Evolutionary conservation across 495 filamentous ascomycete genomes (phyloP).

Genomic region (Tuber umbilicatum): DNA sequence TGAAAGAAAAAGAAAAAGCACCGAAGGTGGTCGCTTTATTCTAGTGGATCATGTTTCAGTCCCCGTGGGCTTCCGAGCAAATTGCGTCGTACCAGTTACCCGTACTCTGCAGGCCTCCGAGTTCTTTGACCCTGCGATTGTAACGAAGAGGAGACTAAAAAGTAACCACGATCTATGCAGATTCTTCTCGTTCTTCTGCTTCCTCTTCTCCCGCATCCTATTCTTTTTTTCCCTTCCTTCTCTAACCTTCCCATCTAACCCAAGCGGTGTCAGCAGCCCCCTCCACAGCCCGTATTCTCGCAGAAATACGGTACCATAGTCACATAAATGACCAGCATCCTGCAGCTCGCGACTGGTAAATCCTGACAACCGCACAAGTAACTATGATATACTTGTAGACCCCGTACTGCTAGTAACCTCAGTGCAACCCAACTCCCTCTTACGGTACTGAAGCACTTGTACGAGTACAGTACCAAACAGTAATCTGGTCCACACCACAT

Average conservation of each 20-base stretch:
- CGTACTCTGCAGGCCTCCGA: not conserved
- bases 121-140: not conserved
- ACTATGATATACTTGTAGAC: not conserved
- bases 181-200: not conserved
- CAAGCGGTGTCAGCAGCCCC: not conserved
- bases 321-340: not conserved
- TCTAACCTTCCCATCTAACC: not conserved
- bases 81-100: not conserved
- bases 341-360: not conserved
- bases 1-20: constrained; percentile 21
- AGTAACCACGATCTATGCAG: not conserved
- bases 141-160: not conserved
- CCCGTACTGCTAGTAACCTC: not conserved
- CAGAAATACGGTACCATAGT: not conserved
- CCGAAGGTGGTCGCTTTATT: constrained; percentile 15
- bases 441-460: not conserved
- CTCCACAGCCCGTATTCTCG: not conserved
- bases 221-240: not conserved
- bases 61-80: constrained; percentile 10
- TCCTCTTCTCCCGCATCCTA: not conserved
- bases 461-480: not conserved
- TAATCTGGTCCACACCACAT: not conserved
- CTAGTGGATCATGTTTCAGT: constrained; percentile 25
- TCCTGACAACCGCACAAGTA: not conserved
- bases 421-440: not conserved